Evolutionary conservation across 2,329 filamentous ascomycete genomes (phyloP), one percentile per base, ranked within the genome.

Genomic region (Sporothrix euskadiensis): DNA sequence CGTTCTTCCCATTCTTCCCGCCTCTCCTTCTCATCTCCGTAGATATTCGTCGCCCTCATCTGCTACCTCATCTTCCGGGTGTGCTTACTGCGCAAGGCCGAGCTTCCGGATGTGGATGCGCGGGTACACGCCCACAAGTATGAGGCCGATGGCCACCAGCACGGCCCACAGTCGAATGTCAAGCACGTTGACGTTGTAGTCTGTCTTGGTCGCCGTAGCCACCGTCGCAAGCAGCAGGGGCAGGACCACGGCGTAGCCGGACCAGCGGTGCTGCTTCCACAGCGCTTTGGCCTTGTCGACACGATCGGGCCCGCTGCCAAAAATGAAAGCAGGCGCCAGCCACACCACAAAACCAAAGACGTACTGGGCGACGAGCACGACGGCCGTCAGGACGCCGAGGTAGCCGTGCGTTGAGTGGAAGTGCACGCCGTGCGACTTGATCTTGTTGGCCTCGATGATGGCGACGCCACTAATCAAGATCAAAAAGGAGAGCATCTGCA

Each of bases 191-290:
- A 88, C 80, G 78, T 91, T 94, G 81, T 91, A 98, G 47, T 87
- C 85, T 1, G 95, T 98, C 82, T 90, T 86, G 3, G 90, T 93
- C 1, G 94, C 93, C 32, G 91, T 90, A 68, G 87, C 84, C 54
- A 97, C 87, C 0, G 94, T 96, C 10, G 88, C 89, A 75, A 97
- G 82, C 75, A 95, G 85, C 78, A 97, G 78, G 44, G 76, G 76
- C 69, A 91, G 79, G 71, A 95, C 83, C 8, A 89, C 49, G 32
- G 35, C 76, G 80, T 99, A 98, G 1, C 95, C 96, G 30, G 86
- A 87, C 71, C 88, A 83, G 41, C 95, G 89, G 81, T 98, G 96
- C 78, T 94, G 97, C 83, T 97, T 98, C 86, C 95, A 98, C 57
- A 97, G 81, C 32, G 85, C 85, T 86, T 94, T 97, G 26, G 94